phyloP scores from a whole-genome alignment of 1,284 basidiomycete genomes.

The Naganishia sp. region DNA sequence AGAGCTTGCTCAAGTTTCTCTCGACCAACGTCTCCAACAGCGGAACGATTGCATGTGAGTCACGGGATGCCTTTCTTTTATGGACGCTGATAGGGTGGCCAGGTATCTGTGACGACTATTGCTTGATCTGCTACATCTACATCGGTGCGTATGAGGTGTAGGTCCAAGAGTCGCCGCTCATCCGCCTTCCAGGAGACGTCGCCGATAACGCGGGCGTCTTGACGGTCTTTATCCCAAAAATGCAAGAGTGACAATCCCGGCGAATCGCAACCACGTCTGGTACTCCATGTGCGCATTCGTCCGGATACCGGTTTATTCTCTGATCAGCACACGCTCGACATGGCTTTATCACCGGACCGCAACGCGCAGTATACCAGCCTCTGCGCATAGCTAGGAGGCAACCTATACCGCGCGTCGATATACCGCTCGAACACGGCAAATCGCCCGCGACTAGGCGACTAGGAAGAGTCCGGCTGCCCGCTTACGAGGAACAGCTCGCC shows the following conservation, averaged over 20 bases:
- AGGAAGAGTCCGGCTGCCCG: no score
- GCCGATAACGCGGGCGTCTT: constrained; percentile 79
- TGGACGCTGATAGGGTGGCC: background rate
- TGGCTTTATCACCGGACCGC: no score
- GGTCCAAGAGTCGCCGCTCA: background rate
- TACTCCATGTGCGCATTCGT: no score
- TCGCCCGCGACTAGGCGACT: no score
- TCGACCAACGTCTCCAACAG: constrained; percentile 80
- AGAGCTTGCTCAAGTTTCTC: constrained; percentile 78
- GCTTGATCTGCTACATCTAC: constrained; percentile 85
- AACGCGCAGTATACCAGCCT: no score
- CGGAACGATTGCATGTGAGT: constrained; percentile 79
- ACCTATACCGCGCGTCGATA: no score
- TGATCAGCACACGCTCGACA: no score
- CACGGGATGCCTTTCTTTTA: constrained; percentile 2
- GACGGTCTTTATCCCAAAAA: constrained; percentile 77
- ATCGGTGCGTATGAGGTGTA: constrained; percentile 58
- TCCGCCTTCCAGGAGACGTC: constrained; percentile 59
- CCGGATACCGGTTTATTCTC: no score
- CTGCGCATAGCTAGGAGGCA: no score
- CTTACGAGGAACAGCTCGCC: no score
- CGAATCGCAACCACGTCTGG: background rate
- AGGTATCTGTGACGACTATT: constrained; percentile 83
- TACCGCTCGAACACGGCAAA: no score
- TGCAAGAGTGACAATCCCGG: constrained; percentile 8